Evolutionary conservation across 208 protist species (phyloP).

Genomic region (Leishmania amazonensis): DNA sequence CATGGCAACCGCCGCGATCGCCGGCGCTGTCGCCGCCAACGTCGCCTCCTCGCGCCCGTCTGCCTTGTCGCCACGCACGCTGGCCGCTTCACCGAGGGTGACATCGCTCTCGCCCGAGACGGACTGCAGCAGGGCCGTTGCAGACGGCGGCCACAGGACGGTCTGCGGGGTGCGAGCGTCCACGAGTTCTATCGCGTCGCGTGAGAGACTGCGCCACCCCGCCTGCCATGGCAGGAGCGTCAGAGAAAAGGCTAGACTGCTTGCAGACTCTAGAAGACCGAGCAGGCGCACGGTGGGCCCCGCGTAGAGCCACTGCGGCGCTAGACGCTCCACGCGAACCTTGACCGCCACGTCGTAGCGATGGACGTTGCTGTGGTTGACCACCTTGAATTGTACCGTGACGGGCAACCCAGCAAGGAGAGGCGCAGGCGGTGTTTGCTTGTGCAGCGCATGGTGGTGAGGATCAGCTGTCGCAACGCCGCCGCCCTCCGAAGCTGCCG

Average conservation of each 20-base stretch:
- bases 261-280: constrained; percentile 32
- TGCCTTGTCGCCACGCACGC: not conserved
- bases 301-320: constrained; percentile 67
- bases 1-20: constrained; percentile 24
- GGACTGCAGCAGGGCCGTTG: constrained; percentile 11
- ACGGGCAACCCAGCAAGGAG: constrained; percentile 34
- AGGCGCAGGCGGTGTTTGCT: not conserved
- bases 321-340: constrained; percentile 64
- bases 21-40: constrained; percentile 18
- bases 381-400: constrained; percentile 33
- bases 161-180: constrained; percentile 33
- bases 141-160: constrained; percentile 58
- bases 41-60: not conserved
- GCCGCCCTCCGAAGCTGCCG: not conserved
- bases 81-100: not conserved
- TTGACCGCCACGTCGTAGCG: constrained; percentile 57
- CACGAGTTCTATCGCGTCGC: constrained; percentile 54
- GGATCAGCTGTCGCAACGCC: not conserved
- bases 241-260: constrained; percentile 39
- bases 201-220: constrained; percentile 47
- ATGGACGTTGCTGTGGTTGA: constrained; percentile 36
- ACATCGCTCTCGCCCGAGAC: not conserved
- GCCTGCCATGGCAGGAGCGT: constrained; percentile 67
- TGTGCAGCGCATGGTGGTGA: not conserved
- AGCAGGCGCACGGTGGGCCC: constrained; percentile 51